Conservation (phyloP, 495 filamentous ascomycete species). For the Filosporella fistucella region DNA sequence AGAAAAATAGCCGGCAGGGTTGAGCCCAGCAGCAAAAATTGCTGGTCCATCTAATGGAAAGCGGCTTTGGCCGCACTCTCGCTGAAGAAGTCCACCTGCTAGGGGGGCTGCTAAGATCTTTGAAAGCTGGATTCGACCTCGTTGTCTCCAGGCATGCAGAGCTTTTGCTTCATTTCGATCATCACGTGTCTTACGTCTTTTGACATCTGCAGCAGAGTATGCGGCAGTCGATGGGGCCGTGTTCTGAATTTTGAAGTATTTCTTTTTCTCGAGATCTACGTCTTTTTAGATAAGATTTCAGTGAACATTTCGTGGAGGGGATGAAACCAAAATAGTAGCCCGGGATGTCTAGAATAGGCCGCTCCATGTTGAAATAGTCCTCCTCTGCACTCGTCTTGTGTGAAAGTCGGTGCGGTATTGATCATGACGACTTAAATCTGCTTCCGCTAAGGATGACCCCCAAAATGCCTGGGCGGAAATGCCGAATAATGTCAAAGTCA, state of each 20-base stretch:
- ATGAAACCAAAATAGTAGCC: slow-evolving; percentile 23
- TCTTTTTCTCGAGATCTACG: slow-evolving; percentile 21
- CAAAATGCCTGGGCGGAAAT: too few species aligned
- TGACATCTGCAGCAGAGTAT: slow-evolving; percentile 22
- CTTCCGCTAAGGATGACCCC: too few species aligned
- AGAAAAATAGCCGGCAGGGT: too few species aligned
- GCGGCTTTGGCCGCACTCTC: slow-evolving; percentile 5
- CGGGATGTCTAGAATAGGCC: slow-evolving; percentile 12
- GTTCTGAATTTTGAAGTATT: slow-evolving; percentile 24
- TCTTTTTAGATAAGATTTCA: not conserved
- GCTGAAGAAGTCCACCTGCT: slow-evolving; percentile 12
- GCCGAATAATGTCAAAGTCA: too few species aligned
- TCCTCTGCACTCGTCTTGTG: too few species aligned
- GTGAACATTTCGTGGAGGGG: not conserved
- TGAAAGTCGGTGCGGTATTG: too few species aligned
- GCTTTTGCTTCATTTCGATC: slow-evolving; percentile 9
- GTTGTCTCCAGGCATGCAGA: slow-evolving; percentile 1
- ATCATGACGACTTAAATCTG: too few species aligned
- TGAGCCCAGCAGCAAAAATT: slow-evolving; percentile 15
- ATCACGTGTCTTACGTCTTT: slow-evolving; percentile 15
- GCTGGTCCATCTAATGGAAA: slow-evolving; percentile 1
- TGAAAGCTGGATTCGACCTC: slow-evolving; percentile 9
- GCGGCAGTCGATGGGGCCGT: slow-evolving; percentile 6
- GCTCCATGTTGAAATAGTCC: slow-evolving; percentile 2
- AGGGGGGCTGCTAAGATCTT: slow-evolving; percentile 8